Evolutionary conservation across 2,329 filamentous ascomycete genomes (phyloP).

Genomic region (Arachnopeziza araneosa): DNA sequence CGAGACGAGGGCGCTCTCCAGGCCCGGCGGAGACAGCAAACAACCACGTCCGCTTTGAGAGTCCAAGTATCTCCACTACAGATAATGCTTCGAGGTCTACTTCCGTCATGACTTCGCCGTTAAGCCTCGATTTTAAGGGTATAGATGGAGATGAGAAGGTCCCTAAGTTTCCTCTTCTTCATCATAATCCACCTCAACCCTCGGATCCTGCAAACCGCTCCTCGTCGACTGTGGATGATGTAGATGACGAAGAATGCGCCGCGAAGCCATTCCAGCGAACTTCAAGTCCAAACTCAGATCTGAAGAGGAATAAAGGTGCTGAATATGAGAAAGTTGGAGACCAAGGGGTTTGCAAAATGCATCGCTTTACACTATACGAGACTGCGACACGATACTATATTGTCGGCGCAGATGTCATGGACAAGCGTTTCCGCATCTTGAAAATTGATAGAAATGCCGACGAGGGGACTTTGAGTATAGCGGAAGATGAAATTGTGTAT

Average conservation of each 20-base stretch:
- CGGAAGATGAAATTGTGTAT: conserved; percentile 94
- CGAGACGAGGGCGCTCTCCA: conserved; percentile 23
- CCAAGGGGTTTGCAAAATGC: conserved; percentile 61
- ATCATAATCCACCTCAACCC: conserved; percentile 15
- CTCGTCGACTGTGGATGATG: conserved; percentile 32
- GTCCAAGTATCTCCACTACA: conserved; percentile 16
- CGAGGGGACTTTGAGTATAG: conserved; percentile 71
- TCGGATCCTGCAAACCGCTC: conserved; percentile 17
- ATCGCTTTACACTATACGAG: conserved; percentile 97
- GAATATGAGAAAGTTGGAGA: conserved; percentile 32
- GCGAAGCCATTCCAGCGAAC: conserved; percentile 52
- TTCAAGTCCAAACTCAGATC: conserved; percentile 38
- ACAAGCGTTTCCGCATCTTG: conserved; percentile 81
- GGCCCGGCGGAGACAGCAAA: conserved; percentile 15
- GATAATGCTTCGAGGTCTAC: conserved; percentile 25
- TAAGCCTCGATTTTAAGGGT: conserved; percentile 24
- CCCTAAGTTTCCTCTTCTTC: conserved; percentile 27
- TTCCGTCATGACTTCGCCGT: conserved; percentile 30
- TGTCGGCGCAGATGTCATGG: conserved; percentile 85
- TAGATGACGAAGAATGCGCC: conserved; percentile 53
- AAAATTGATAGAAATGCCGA: conserved; percentile 91
- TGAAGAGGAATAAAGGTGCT: conserved; percentile 27
- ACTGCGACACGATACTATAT: conserved; percentile 91
- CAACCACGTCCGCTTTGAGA: conserved; percentile 25
- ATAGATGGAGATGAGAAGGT: conserved; percentile 17